phyloP scores from a whole-genome alignment of 176 grass and related monocot species.

The Cocos nucifera region DNA sequence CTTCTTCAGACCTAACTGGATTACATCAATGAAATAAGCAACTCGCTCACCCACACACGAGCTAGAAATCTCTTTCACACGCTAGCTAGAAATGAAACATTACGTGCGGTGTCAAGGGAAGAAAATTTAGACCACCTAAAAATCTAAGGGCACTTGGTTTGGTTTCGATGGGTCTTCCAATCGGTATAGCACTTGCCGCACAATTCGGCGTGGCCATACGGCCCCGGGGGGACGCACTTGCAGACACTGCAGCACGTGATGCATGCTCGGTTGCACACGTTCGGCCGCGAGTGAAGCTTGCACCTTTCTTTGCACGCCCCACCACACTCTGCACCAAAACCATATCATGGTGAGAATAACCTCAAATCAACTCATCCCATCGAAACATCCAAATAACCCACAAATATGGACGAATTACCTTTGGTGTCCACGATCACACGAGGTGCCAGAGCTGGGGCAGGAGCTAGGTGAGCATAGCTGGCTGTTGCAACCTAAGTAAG shows the following conservation, averaged over 20 bases:
- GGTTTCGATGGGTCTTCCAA: slow-evolving; percentile 88
- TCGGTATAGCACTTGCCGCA: slow-evolving; percentile 90
- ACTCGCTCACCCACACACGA: too few relatives aligned
- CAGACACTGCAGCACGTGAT: slow-evolving; percentile 67
- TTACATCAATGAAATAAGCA: too few relatives aligned
- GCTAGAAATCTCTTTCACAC: too few relatives aligned
- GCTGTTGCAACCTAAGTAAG: too few relatives aligned
- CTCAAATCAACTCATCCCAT: neutral
- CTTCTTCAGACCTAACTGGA: too few relatives aligned
- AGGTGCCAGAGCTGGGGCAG: slow-evolving; percentile 35
- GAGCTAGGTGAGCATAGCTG: neutral
- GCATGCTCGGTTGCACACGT: slow-evolving; percentile 70
- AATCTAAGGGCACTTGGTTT: slow-evolving; percentile 71
- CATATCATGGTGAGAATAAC: neutral
- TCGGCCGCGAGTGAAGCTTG: slow-evolving; percentile 53
- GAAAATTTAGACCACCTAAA: too few relatives aligned
- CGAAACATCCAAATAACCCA: neutral
- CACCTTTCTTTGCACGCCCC: slow-evolving; percentile 62
- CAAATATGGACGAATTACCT: slow-evolving; percentile 25
- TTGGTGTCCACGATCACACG: slow-evolving; percentile 61
- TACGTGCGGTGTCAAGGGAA: too few relatives aligned
- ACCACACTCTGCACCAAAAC: slow-evolving; percentile 42
- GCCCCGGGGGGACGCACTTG: slow-evolving; percentile 90
- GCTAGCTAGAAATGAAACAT: too few relatives aligned
- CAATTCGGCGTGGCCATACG: slow-evolving; percentile 59